Evolutionary conservation across 768 basidiomycete genomes (phyloP).

Genomic region (Pulveroboletus sp.): DNA sequence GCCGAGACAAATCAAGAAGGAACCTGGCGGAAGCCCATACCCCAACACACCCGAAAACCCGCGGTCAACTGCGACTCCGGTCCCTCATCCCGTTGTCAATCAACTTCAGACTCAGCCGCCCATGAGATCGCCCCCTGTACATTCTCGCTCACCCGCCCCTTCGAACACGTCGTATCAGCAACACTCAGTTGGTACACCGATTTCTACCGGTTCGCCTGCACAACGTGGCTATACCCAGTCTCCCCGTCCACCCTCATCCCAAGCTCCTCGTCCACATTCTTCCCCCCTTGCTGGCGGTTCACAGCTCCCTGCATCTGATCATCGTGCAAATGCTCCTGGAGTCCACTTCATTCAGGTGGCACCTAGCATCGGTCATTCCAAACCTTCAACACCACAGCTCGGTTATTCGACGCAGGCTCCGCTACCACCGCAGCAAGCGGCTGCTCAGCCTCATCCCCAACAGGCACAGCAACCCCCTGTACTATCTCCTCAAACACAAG

Average conservation of each 20-base stretch:
- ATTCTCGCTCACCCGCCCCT: constrained; percentile 25
- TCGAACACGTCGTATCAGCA: constrained; percentile 21
- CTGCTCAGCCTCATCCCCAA: constrained; percentile 21
- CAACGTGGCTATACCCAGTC: constrained; percentile 34
- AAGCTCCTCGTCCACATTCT: constrained; percentile 26
- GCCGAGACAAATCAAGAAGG: constrained; percentile 26
- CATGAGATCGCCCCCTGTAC: constrained; percentile 29
- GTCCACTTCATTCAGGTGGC: constrained; percentile 28
- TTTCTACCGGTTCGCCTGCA: constrained; percentile 26
- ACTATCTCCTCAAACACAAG: constrained; percentile 17
- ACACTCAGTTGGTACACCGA: constrained; percentile 15
- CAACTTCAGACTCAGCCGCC: constrained; percentile 29
- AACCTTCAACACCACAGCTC: constrained; percentile 30
- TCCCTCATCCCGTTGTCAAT: constrained; percentile 30
- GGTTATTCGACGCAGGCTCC: constrained; percentile 19
- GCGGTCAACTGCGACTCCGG: constrained; percentile 29
- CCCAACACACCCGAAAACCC: constrained; percentile 27
- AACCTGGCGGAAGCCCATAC: constrained; percentile 23
- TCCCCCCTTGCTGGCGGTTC: constrained; percentile 28
- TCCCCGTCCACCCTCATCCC: constrained; percentile 31
- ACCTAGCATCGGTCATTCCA: constrained; percentile 19
- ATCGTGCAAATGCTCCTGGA: constrained; percentile 18
- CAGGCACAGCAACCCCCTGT: constrained; percentile 22
- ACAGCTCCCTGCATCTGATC: constrained; percentile 25
- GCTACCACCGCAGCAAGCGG: constrained; percentile 18